These are phyloP conservation scores for Albugo candida DNA, from an alignment of 352 stramenopile genomes.

Conservation along the genomic window DNA sequence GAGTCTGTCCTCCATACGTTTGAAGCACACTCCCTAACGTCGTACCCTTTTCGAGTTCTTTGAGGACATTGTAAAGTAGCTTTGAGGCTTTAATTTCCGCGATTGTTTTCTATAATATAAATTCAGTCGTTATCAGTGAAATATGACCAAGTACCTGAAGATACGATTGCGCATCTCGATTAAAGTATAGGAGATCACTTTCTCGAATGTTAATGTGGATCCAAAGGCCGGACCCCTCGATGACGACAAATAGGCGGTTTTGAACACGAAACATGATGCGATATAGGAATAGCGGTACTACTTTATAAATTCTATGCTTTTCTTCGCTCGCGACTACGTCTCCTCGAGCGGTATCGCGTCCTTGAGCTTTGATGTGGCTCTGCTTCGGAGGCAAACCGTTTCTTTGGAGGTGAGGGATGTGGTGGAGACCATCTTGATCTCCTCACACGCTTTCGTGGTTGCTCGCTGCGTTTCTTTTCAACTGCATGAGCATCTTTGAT, in stretches of 20 bases:
- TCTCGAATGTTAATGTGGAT: no score
- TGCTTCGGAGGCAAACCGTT: background rate
- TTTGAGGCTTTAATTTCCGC: background rate
- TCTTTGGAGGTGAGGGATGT: background rate
- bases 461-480: background rate
- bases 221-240: no score
- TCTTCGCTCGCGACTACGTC: no score
- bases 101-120: no score
- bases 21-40: background rate
- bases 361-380: background rate
- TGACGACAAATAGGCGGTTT: no score
- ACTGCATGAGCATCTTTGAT: background rate
- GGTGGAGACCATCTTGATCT: background rate
- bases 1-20: background rate
- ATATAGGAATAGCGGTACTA: no score
- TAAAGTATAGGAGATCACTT: no score
- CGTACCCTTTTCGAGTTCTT: background rate
- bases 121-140: no score
- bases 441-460: background rate
- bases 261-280: no score
- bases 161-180: no score
- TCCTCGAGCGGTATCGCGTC: background rate
- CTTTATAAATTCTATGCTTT: no score
- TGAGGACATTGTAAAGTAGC: background rate
- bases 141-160: no score